Evolutionary conservation across 768 basidiomycete species (phyloP), one percentile per base, ranked within the genome.

Genomic region (Pleurotus pulmonarius): DNA sequence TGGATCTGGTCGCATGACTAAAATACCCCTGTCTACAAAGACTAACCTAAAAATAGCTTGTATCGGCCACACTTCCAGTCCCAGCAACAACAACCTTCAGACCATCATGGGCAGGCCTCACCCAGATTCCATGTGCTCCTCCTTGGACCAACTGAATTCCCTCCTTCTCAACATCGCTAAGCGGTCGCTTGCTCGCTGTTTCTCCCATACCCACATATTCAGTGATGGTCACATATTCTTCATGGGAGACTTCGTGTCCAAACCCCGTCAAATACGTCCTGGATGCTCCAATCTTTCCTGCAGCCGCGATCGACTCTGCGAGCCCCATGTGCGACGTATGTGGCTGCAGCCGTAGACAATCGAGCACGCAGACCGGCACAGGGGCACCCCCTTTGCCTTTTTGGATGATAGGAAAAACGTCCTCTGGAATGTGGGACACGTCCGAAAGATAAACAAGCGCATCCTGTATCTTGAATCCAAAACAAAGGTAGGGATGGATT

Each of bases 291-390:
- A 94, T 70, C 58, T 78, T 73, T 59, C 84, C 71, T 24, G 86
- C 80, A 1, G 79, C 69, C 8, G 67, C 69, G 3, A 91, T 71
- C 1, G 92, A 78, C 59, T 87, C 79, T 26, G 72, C 73, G n/a
- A 94, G 64, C 3, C 90, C 90, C 63, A 90, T 81, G 68, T 96
- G 94, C 6, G 91, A 93, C n/a, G 76, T 81, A 66, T 92, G 90
- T 2, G 77, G 66, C 5, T 68, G 64, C 2, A 91, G 75, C 51
- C 83, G 78, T 34, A 96, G 74, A 60, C 90, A 90, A 68, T 96
- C 93, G 39, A 94, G 75, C 48, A 94, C 81, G 58, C 89, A 75
- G 22, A 90, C 77, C 1, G 85, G 75, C 37, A 83, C 66, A 9
- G 67, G 69, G 38, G 56, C 49, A 43, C 54, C 56, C 24, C 60